Percentiles rank a stretch among this genome's conserved stretches.
Evolutionary conservation across 148 eudicot genomes (phyloP).

Genomic region (Pouteria glomerata): DNA sequence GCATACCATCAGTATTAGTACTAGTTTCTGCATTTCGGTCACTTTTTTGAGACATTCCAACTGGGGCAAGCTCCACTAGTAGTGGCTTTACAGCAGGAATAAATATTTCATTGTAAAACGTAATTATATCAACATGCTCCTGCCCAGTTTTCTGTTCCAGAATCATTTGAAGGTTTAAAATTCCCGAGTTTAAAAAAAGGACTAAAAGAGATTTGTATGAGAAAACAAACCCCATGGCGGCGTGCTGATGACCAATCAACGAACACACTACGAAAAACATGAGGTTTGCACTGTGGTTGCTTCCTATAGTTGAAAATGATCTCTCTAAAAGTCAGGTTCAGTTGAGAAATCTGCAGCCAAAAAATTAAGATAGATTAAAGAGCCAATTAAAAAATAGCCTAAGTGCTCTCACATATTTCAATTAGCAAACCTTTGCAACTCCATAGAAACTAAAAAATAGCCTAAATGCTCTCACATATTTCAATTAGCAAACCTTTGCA

Average conservation of each 20-base stretch:
- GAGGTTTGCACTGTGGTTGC: conserved; percentile 90
- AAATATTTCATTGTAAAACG: conserved; percentile 90
- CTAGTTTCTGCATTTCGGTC: conserved; percentile 41
- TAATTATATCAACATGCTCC: conserved; percentile 89
- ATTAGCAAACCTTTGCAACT: conserved; percentile 81
- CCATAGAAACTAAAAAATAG: conserved; percentile 60
- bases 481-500: conserved; percentile 68
- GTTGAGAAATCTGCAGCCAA: conserved; percentile 63
- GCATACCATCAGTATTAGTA: conserved; percentile 47
- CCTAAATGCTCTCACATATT: background rate
- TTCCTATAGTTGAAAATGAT: conserved; percentile 79
- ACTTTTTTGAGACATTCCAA: conserved; percentile 32
- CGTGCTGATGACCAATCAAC: conserved; percentile 77
- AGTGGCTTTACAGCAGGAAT: conserved; percentile 85
- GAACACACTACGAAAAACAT: conserved; percentile 83
- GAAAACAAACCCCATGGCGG: conserved; percentile 52
- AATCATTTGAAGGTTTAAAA: conserved; percentile 13
- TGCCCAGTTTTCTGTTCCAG: conserved; percentile 62
- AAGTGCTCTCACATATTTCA: background rate
- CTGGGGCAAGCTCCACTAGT: conserved; percentile 71
- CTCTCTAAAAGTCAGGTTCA: conserved; percentile 75
- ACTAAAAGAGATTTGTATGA: background rate
- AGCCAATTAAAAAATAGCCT: background rate
- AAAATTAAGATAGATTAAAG: conserved; percentile 9
- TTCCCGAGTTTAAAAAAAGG: background rate